Evolutionary conservation across 2,329 filamentous ascomycete species (phyloP).

Genomic region (Arthroderma sp.): DNA sequence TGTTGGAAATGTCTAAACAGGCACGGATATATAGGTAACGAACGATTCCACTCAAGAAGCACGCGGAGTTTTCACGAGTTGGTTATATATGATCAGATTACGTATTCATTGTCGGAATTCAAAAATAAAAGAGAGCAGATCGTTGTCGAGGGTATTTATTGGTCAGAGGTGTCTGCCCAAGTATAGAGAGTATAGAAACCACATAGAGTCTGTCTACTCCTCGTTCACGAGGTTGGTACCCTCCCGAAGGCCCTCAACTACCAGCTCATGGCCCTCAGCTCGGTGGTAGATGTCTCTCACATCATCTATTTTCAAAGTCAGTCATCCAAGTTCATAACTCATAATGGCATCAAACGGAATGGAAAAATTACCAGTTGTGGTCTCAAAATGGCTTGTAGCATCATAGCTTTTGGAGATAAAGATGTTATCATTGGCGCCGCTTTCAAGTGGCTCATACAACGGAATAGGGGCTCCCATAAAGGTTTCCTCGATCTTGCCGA

Average conservation of each 20-base stretch:
- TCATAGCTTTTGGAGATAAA: constrained; percentile 99
- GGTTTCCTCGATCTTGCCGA: constrained; percentile 89
- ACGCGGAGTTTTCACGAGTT: too few relatives aligned
- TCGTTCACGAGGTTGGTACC: constrained; percentile 59
- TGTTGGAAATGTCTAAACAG: too few relatives aligned
- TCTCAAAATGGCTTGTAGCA: constrained; percentile 95
- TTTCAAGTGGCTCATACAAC: constrained; percentile 78
- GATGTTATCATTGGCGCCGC: constrained; percentile 75
- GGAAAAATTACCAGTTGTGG: constrained; percentile 45
- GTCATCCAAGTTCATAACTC: background rate
- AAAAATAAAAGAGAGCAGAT: too few relatives aligned
- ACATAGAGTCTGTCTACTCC: constrained; percentile 33
- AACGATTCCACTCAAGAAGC: too few relatives aligned
- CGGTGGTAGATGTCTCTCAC: constrained; percentile 86
- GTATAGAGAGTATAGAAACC: too few relatives aligned
- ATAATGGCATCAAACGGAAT: background rate
- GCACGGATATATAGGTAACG: too few relatives aligned
- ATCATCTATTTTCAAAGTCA: constrained; percentile 47
- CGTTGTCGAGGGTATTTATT: too few relatives aligned
- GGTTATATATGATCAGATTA: too few relatives aligned
- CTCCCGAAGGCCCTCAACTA: constrained; percentile 72
- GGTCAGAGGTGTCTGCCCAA: too few relatives aligned
- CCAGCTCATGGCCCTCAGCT: constrained; percentile 66
- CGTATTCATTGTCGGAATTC: too few relatives aligned
- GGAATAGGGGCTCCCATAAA: constrained; percentile 92